A percentile compares a stretch with the other conserved stretches of the same genome.
Evolutionary conservation across 257 asterid species (phyloP).

Genomic region (Jasminum sambac): DNA sequence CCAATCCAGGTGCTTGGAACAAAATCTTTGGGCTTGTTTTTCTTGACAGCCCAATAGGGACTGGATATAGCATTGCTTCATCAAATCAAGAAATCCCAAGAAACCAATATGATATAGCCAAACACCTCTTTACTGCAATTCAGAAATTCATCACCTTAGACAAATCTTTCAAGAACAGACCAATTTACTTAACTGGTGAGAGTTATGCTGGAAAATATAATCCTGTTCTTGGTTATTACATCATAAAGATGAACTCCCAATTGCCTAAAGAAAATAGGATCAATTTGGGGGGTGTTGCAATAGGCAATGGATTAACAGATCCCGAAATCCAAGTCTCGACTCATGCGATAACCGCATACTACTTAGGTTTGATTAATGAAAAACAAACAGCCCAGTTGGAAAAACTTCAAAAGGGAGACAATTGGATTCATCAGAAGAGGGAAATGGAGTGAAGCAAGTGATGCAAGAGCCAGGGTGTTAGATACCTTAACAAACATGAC

Average conservation of each 20-base stretch:
- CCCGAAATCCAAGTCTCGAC: constrained; percentile 69
- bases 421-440: constrained; percentile 33
- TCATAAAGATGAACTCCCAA: constrained; percentile 44
- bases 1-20: constrained; percentile 72
- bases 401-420: constrained; percentile 40
- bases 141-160: constrained; percentile 48
- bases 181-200: constrained; percentile 73
- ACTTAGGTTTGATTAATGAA: constrained; percentile 64
- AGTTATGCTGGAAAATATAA: constrained; percentile 86
- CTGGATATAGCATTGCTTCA: constrained; percentile 75
- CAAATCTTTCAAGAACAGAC: constrained; percentile 49
- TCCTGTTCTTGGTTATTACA: constrained; percentile 68
- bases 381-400: constrained; percentile 52
- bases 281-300: constrained; percentile 67
- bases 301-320: constrained; percentile 89
- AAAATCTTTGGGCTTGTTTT: constrained; percentile 60
- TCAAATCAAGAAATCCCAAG: constrained; percentile 71
- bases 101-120: constrained; percentile 64
- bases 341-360: constrained; percentile 51
- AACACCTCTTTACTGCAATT: constrained; percentile 59
- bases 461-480: constrained; percentile 42
- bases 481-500: constrained; percentile 51
- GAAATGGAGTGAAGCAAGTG: constrained; percentile 61
- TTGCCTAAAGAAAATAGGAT: constrained; percentile 34
- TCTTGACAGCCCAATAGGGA: constrained; percentile 84